Conservation (phyloP, 306 rosid genomes). For the Vigna nakashimae region DNA sequence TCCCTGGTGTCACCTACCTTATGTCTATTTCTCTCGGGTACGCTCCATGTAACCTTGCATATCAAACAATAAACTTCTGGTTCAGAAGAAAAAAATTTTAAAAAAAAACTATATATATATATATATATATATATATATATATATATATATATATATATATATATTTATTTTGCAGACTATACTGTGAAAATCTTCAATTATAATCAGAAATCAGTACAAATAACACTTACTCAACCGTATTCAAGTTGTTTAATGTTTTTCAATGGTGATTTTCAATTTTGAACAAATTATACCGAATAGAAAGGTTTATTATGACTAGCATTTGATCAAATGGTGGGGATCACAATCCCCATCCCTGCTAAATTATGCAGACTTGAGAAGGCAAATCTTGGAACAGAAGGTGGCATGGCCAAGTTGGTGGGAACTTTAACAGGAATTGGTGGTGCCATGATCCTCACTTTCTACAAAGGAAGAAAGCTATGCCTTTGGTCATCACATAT, state of each 20-base stretch:
- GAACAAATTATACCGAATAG: background rate
- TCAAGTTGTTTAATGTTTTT: too few relatives aligned
- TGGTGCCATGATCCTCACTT: conserved; percentile 66
- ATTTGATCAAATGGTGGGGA: conserved; percentile 14
- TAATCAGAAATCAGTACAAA: too few relatives aligned
- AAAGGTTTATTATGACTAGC: background rate
- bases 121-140: too few relatives aligned
- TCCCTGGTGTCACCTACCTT: conserved; percentile 63
- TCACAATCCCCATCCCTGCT: background rate
- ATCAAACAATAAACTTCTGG: too few relatives aligned
- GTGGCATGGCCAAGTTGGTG: conserved; percentile 55
- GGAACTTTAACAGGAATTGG: conserved; percentile 54
- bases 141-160: too few relatives aligned
- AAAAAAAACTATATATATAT: too few relatives aligned
- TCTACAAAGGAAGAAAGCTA: conserved; percentile 54
- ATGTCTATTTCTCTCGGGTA: conserved; percentile 60
- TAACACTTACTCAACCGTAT: too few relatives aligned
- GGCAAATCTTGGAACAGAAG: conserved; percentile 39
- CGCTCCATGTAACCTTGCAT: background rate
- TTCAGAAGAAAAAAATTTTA: too few relatives aligned
- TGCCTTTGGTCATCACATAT: conserved; percentile 46
- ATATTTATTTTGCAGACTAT: too few relatives aligned
- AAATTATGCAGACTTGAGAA: conserved; percentile 47
- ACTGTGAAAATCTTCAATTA: too few relatives aligned
- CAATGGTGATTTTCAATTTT: background rate